Base-by-base conservation (phyloP, 176 grass and related monocot genomes). In the Chrysopogon serrulatus region DNA sequence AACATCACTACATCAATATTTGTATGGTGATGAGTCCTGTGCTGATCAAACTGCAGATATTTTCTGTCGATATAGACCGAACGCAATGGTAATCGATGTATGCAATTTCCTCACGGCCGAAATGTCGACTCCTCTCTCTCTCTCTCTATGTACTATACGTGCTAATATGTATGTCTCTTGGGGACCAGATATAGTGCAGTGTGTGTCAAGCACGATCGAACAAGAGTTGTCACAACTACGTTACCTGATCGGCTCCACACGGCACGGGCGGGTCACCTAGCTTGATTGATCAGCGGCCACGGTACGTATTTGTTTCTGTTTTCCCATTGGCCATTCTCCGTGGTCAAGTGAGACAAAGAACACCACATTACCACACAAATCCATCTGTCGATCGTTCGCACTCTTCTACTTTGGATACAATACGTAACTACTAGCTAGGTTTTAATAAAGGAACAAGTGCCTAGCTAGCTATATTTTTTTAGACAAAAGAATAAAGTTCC, bases 341-440 rank as follows among this genome's bases (percentile, higher is more conserved):
- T 9, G 5, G 1, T 34, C 27, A n/a, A 45, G 64, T 10, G 27
- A 31, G 17, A 19, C 42, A 28, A 8, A 5, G 8, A 56, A 23
- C 53, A 5, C 6, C 7, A 9, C 3, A 11, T n/a, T n/a, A 21
- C 60, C 27, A 47, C 27, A 47, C n/a, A 49, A 19, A 67, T 23
- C 51, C 24, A 16, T 36, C 78, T n/a, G n/a, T 67, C 19, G 17
- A 43, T 23, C 27, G 44, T 43, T 23, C 28, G 32, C 30, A 65
- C 16, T 66, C 43, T 32, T 84, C 0, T 27, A 75, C 8, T 76
- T 78, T 33, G 31, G 74, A 78, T 68, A 24, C 41, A 57, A 70
- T 9, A 70, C 64, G 83, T n/a, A 86, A 72, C 75, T 36, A 72
- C 75, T 36, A 43, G 71, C 24, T 26, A 23, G 45, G 26, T 47